Percentiles rank a stretch among this genome's conserved stretches.
These are phyloP conservation scores for Malbranchea zuffiana DNA, from an alignment of 2,329 filamentous ascomycete genomes.

Conservation along the genomic window DNA sequence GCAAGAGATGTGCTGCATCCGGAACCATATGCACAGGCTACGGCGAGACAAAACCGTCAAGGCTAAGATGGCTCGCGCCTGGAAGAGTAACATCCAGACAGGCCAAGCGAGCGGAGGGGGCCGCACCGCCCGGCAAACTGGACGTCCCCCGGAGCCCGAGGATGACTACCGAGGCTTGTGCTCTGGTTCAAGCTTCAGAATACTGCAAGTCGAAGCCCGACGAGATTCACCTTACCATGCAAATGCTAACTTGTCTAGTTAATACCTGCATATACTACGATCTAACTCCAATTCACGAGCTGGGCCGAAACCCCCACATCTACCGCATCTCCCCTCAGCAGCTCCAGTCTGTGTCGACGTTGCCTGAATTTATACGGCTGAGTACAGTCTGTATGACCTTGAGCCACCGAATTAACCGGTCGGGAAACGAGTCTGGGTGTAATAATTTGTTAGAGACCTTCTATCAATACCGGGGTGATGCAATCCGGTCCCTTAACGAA, in stretches of 20 bases:
- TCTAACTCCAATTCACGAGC: constrained; percentile 16
- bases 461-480: constrained; percentile 23
- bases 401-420: constrained; percentile 26
- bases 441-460: constrained; percentile 20
- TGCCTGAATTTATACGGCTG: constrained; percentile 23
- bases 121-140: background rate
- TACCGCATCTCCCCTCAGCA: constrained; percentile 19
- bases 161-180: constrained; percentile 16
- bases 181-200: constrained; percentile 20
- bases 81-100: constrained; percentile 27
- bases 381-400: constrained; percentile 26
- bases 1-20: constrained; percentile 27
- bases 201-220: constrained; percentile 22
- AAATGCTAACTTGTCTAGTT: constrained; percentile 16
- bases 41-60: constrained; percentile 27
- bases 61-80: constrained; percentile 30
- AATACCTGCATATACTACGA: constrained; percentile 26
- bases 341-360: constrained; percentile 13
- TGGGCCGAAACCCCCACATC: constrained; percentile 21
- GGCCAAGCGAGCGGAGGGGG: constrained; percentile 8
- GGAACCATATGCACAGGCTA: constrained; percentile 34
- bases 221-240: constrained; percentile 2
- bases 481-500: constrained; percentile 24
- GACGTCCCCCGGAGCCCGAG: constrained; percentile 5
- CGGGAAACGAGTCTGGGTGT: constrained; percentile 9